Base-by-base conservation (phyloP, 1,284 basidiomycete species). In the Coniferiporia sulphurascens region DNA sequence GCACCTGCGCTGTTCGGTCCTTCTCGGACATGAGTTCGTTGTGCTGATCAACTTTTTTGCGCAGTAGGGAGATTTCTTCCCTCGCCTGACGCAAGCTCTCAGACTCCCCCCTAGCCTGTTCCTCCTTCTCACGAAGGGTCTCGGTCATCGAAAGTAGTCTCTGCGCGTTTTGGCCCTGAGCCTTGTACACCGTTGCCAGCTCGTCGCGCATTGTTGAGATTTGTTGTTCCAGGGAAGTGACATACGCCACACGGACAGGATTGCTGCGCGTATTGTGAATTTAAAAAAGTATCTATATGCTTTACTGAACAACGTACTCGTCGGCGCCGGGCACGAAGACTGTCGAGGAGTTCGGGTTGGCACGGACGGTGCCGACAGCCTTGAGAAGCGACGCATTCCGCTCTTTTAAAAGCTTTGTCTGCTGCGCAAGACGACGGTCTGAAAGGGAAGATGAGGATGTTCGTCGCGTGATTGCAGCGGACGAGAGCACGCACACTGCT, bases 131-230 rank as follows among this genome's bases (percentile, higher is more conserved):
- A 49, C 95, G 85, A 7, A 98, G 78, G 0, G 91, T 91, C 72
- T 99, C 96, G 63, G 93, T 96, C 87, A 98, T 92, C 6, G 90
- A 82, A 13, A 99, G 80, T 12, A 96, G 79, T 44, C 93, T 82
- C 71, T 98, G 95, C 1, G 95, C 93, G 71, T 97, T 97, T 74
- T 96, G 93, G 0, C 92, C 91, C 70, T 98, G 95, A 0, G 93
- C 93, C 73, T 97, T 96, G 80, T 99, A 99, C 1, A 97, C 86
- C 5, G 88, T 90, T 2, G 94, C 90, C 46, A 98, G 79, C 71
- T 98, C 96, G 67, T 93, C 89, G 27, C 94, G 86, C 50, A 96
- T 78, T 5, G 90, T 85, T 2, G 92, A 91, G 70, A 98, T 91
- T 71, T 98, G 95, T 2, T 89, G 87, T 72, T 98, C 95, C 55